phyloP scores from a whole-genome alignment of 2,329 filamentous ascomycete genomes.

The Claviceps quebecensis region DNA sequence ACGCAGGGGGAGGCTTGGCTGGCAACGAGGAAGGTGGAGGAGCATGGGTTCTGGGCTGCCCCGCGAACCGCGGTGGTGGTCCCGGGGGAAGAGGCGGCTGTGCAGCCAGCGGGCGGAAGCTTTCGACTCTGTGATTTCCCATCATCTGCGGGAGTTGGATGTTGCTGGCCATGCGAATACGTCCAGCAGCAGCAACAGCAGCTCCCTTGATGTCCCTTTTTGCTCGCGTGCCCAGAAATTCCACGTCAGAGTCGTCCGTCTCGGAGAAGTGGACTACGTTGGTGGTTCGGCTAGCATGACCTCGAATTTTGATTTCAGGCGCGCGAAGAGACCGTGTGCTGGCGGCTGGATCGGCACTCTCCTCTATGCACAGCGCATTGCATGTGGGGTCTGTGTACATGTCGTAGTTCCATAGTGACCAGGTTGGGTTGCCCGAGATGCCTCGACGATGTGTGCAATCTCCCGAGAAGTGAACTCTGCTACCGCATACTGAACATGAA shows the following conservation, averaged over 20 bases:
- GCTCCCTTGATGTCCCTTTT: constrained; percentile 16
- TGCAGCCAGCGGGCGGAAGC: constrained; percentile 8
- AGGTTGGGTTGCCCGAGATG: constrained; percentile 27
- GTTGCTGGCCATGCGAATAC: constrained; percentile 26
- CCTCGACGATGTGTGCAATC: constrained; percentile 30
- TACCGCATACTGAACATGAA: constrained; percentile 44
- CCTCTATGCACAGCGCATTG: constrained; percentile 24
- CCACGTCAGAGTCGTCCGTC: constrained; percentile 30
- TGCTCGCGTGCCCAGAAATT: constrained; percentile 24
- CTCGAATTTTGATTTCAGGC: constrained; percentile 19
- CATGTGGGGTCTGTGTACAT: constrained; percentile 35
- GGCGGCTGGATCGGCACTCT: constrained; percentile 12
- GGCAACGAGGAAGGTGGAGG: constrained; percentile 16
- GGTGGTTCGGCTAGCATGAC: constrained; percentile 21
- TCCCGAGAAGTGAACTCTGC: constrained; percentile 38
- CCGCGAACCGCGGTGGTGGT: constrained; percentile 18
- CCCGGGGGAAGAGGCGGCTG: constrained; percentile 26
- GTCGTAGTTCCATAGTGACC: constrained; percentile 35
- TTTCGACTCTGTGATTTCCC: constrained; percentile 8
- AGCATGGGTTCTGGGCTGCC: constrained; percentile 11
- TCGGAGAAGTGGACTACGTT: constrained; percentile 29
- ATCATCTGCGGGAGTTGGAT: constrained; percentile 22
- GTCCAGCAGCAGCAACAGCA: constrained; percentile 15
- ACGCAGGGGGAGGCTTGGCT: constrained; percentile 17
- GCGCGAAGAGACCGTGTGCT: constrained; percentile 11